Evolutionary conservation across 2,329 filamentous ascomycete genomes (phyloP).

Genomic region (Fusarium sp.): DNA sequence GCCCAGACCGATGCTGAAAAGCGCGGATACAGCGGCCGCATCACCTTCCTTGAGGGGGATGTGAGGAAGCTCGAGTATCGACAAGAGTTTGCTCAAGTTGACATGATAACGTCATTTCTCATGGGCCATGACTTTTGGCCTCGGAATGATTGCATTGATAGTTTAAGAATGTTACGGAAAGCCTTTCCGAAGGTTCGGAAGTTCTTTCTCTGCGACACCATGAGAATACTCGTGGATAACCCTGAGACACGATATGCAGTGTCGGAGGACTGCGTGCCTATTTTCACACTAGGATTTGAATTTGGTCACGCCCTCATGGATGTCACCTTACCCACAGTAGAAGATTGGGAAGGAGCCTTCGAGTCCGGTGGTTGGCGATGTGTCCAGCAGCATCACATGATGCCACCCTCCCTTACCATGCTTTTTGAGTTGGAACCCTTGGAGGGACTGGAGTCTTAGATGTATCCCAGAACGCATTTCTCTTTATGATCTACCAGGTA

Average conservation of each 20-base stretch:
- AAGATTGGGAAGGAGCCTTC: background rate
- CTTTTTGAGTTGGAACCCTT: background rate
- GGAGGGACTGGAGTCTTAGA: too few species aligned
- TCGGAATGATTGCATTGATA: background rate
- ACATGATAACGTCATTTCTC: background rate
- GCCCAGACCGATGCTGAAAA: background rate
- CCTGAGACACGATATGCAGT: background rate
- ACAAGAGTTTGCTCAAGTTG: background rate
- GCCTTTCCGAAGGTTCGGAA: background rate
- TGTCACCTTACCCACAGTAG: background rate
- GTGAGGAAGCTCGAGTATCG: background rate
- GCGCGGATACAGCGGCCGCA: background rate
- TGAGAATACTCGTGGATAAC: background rate
- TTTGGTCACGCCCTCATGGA: background rate
- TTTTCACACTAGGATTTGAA: background rate
- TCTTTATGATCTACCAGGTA: too few species aligned
- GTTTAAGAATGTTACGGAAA: background rate
- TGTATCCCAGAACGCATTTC: too few species aligned
- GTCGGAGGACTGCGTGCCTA: background rate
- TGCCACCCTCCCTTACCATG: background rate
- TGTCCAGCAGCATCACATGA: background rate
- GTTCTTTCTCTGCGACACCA: background rate
- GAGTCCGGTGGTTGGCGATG: background rate
- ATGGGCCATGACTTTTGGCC: background rate
- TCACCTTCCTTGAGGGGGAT: background rate